Conservation (phyloP, 345 rosid species). For the Rhizophora apiculata region DNA sequence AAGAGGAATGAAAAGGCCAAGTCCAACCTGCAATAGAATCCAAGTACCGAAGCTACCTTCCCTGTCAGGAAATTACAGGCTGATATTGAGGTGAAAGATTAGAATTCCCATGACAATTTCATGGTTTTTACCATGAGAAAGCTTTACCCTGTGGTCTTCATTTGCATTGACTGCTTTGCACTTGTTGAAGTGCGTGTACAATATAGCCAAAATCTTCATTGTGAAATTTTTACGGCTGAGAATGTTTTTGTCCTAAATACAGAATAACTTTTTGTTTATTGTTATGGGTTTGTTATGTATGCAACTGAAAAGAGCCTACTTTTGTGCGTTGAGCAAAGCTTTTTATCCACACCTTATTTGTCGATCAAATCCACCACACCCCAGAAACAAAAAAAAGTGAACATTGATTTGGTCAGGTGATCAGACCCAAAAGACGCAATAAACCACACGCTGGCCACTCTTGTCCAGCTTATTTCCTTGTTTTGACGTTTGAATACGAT, state of each 20-base stretch:
- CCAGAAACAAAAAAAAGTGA: slow-evolving; percentile 23
- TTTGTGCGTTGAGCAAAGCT: neutral
- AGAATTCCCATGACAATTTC: slow-evolving; percentile 17
- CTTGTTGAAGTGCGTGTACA: neutral
- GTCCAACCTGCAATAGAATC: slow-evolving; percentile 23
- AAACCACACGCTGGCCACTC: slow-evolving; percentile 28
- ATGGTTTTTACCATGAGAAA: neutral
- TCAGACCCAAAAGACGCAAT: slow-evolving; percentile 22
- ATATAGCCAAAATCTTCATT: neutral
- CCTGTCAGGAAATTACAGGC: slow-evolving; percentile 26
- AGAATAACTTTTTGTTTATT: neutral
- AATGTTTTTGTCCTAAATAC: neutral
- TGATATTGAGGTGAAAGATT: slow-evolving; percentile 25
- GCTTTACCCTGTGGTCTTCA: neutral
- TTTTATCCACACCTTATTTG: slow-evolving; percentile 16
- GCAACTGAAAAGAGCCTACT: neutral
- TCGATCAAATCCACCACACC: slow-evolving; percentile 29
- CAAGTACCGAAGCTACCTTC: slow-evolving; percentile 15
- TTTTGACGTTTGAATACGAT: neutral
- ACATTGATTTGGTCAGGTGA: slow-evolving; percentile 20
- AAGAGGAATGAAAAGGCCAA: slow-evolving; percentile 29
- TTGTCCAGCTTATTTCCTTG: slow-evolving; percentile 22
- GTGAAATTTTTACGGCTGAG: neutral
- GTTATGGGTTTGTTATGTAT: neutral
- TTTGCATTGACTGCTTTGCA: neutral